Conservation (phyloP, 257 asterid species). For the Solanum clarkiae region DNA sequence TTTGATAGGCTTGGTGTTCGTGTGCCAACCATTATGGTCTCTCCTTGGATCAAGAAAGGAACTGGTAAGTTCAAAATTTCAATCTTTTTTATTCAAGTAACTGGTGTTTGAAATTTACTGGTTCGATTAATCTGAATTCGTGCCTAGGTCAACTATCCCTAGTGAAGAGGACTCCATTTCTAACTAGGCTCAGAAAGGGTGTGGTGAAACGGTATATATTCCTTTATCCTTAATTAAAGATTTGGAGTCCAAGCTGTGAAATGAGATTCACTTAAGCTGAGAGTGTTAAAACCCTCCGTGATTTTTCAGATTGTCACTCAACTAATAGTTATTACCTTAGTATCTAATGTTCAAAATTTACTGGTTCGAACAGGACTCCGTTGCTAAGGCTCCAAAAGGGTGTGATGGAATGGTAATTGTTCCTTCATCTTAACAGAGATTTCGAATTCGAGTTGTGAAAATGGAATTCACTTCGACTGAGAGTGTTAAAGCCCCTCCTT, state of each 20-base stretch:
- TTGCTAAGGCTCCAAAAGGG: neutral
- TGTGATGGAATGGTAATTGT: neutral
- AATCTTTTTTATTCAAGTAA: neutral
- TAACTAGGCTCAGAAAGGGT: too few relatives aligned
- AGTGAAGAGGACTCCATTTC: too few relatives aligned
- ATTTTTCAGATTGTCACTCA: too few relatives aligned
- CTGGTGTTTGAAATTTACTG: neutral
- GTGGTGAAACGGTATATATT: too few relatives aligned
- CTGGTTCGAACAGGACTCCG: neutral
- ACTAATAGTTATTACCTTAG: too few relatives aligned
- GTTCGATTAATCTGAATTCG: neutral
- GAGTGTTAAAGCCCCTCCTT: neutral
- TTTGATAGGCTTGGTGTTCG: constrained; percentile 94
- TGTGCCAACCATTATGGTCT: constrained; percentile 78
- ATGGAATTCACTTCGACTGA: neutral
- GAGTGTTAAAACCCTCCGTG: too few relatives aligned
- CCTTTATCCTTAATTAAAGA: too few relatives aligned
- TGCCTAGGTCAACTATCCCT: neutral
- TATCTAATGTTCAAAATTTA: neutral
- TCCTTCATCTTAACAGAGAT: neutral
- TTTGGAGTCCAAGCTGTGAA: too few relatives aligned
- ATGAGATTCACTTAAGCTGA: too few relatives aligned
- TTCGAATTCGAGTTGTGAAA: neutral
- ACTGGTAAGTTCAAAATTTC: constrained; percentile 26
- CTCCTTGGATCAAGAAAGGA: constrained; percentile 93